Evolutionary conservation across 2,329 filamentous ascomycete genomes (phyloP), one percentile per base, ranked within the genome.

Genomic region (Aspergillus aculeatus): DNA sequence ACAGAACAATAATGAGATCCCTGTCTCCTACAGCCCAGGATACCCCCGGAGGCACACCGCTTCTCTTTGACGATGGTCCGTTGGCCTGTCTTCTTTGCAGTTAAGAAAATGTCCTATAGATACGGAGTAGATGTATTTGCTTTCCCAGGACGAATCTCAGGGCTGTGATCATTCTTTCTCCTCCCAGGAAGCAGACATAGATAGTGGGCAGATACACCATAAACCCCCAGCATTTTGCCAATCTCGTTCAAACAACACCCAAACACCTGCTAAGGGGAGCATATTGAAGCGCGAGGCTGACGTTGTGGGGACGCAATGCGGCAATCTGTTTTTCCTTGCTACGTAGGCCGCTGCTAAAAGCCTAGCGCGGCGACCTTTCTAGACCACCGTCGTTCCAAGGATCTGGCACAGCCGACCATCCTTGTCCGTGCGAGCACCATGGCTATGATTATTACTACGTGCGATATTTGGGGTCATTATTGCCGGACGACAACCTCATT

Each of bases 301-400:
- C 32, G 32, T 38, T 21, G 52, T 59, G 59, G 59, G 48, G 44
- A 44, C 44, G 48, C 54, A 24, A 35, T 44, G 14, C 38, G 38
- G 6, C 38, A 19, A 16, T 44, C 14, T 16, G 14, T 44, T 19
- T 44, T 19, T 44, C 16, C 38, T 44, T 55, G 53, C 53, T 47
- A 31, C 21, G 21, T 38, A 23, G 16, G 50, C 31, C 21, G 24
- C 23, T 14, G 24, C 51, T 57, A 35, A 23, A 23, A 47, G 53
- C 53, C 57, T 57, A 63, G 49, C 47, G 49, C 50, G 47, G 54
- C 50, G 55, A 48, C 62, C 59, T 62, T 64, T 62, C 59, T 61
- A 61, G 59, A 59, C 63, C 63, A 52, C 58, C 61, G 59, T 54
- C 61, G 60, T 64, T 65, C 60, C 64, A 65, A 47, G 62, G 64